phyloP scores from a whole-genome alignment of 257 asterid species.

The Solanum peruvianum region DNA sequence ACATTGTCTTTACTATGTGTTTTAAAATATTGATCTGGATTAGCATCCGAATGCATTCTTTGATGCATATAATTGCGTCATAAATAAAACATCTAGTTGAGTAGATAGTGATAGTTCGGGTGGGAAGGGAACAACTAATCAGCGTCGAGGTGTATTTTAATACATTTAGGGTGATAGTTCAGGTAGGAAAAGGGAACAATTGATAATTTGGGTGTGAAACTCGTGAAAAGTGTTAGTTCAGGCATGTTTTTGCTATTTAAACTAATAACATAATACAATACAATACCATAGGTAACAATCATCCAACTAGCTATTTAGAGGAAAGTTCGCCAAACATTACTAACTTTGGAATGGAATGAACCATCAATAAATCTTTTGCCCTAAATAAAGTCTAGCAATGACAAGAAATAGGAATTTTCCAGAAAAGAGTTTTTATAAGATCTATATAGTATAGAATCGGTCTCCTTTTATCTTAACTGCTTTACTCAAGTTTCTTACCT shows the following conservation, averaged over 20 bases:
- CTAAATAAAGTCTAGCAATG: neutral
- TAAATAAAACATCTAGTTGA: neutral
- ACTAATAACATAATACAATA: neutral
- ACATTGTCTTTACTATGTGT: too few relatives aligned
- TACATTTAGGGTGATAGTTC: neutral
- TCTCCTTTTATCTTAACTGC: neutral
- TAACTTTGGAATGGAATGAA: neutral
- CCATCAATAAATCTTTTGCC: neutral
- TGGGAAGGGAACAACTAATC: neutral
- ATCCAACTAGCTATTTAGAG: neutral
- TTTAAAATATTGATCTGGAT: neutral
- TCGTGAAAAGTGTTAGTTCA: neutral
- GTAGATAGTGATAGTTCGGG: neutral
- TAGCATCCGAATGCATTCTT: neutral
- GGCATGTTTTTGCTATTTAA: neutral
- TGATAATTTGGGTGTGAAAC: neutral
- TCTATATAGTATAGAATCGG: neutral
- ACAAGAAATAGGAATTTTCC: neutral
- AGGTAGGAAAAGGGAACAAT: neutral
- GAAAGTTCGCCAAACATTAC: neutral
- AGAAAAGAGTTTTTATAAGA: neutral
- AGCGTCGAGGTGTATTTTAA: neutral
- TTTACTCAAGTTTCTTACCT: neutral
- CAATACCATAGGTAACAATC: neutral
- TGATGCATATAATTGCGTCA: neutral